phyloP scores from a whole-genome alignment of 2,329 filamentous ascomycete genomes.

The Alternaria sp. region DNA sequence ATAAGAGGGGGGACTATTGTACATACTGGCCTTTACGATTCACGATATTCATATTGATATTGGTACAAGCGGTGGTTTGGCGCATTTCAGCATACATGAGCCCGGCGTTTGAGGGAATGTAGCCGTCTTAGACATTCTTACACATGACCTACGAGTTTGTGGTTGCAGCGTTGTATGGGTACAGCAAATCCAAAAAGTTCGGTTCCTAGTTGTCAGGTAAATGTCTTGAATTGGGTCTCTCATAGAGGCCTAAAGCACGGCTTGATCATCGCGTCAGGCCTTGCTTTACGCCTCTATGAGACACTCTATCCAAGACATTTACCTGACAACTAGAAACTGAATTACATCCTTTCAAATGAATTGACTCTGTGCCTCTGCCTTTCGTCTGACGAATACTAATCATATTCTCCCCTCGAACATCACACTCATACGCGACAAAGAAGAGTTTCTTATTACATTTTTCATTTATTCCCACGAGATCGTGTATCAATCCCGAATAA shows the following conservation, averaged over 20 bases:
- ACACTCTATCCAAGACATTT: neutral
- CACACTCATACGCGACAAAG: neutral
- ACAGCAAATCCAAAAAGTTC: neutral
- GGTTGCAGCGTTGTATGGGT: neutral
- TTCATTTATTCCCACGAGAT: neutral
- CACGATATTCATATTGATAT: neutral
- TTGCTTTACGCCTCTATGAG: neutral
- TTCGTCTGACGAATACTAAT: neutral
- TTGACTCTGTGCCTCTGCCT: neutral
- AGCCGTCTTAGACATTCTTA: neutral
- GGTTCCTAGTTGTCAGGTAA: neutral
- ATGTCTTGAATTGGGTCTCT: neutral
- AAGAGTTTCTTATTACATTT: neutral
- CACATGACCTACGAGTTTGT: neutral
- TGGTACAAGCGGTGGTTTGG: neutral
- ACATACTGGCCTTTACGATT: conserved; percentile 3
- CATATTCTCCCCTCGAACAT: neutral
- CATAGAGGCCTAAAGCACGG: neutral
- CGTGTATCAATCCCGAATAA: neutral
- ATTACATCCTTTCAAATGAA: neutral
- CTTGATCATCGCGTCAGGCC: neutral
- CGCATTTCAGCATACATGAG: neutral
- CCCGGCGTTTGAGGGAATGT: neutral
- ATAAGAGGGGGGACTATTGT: neutral
- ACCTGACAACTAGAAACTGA: neutral